Conservation (phyloP, 768 basidiomycete species). For the Dioszegia hungarica region DNA sequence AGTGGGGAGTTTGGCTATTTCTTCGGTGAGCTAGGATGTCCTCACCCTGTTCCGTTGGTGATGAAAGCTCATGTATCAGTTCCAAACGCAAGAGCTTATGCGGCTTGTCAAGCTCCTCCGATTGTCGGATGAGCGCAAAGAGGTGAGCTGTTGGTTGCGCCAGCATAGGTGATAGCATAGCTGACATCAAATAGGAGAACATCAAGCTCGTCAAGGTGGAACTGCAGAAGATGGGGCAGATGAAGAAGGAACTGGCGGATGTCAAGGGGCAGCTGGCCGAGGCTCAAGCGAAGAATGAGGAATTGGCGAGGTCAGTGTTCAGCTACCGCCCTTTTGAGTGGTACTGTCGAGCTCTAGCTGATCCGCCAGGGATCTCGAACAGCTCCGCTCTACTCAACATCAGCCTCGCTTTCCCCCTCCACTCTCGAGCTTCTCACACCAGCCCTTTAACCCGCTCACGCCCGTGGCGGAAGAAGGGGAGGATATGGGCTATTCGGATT, state of each 20-base stretch:
- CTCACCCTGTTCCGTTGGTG: neutral
- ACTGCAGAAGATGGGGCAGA: neutral
- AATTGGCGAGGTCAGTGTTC: neutral
- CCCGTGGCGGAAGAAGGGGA: neutral
- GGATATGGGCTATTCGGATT: neutral
- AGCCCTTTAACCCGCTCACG: neutral
- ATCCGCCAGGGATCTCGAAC: neutral
- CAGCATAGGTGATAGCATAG: neutral
- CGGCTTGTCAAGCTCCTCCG: neutral
- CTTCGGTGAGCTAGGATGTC: neutral
- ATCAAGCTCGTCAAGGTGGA: conserved; percentile 5
- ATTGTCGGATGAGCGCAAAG: neutral
- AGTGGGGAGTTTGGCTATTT: neutral
- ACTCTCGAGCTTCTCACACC: no score
- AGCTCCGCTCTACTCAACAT: neutral
- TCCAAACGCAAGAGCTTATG: neutral
- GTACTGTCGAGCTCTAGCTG: neutral
- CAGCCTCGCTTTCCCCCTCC: neutral
- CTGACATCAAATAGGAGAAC: conserved; percentile 1
- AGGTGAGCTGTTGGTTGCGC: neutral
- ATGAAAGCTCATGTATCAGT: neutral
- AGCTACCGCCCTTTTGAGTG: neutral
- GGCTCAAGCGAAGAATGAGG: neutral
- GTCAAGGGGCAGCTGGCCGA: neutral
- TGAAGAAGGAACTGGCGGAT: conserved; percentile 6